Conservation (phyloP, 139 green algal genomes). For the Nannochloris sp. region DNA sequence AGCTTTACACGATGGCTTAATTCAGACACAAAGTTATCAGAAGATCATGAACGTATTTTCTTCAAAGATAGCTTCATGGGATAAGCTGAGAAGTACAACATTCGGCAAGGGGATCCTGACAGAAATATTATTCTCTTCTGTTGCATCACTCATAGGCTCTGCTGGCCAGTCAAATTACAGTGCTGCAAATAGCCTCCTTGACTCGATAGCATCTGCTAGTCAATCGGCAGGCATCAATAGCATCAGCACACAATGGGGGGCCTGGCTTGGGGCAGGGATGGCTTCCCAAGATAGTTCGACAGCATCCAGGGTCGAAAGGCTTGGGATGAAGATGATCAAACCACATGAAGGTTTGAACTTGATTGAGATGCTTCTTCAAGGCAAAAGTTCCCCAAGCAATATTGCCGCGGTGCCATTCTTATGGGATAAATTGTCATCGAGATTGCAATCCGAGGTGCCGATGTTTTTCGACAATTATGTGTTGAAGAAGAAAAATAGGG, state of each 20-base stretch:
- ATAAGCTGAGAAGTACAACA: neutral
- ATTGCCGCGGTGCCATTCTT: conserved; percentile 28
- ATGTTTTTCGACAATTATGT: conserved; percentile 14
- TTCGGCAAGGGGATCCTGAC: neutral
- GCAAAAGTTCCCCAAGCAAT: neutral
- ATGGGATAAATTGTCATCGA: conserved; percentile 17
- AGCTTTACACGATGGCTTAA: neutral
- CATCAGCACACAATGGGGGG: conserved; percentile 39
- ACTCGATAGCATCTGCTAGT: conserved; percentile 13
- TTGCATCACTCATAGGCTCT: conserved; percentile 41
- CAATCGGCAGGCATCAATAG: conserved; percentile 1
- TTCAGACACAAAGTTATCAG: neutral
- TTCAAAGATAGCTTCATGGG: neutral
- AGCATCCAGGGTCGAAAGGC: conserved; percentile 48
- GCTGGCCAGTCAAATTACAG: conserved; percentile 45
- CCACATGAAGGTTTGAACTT: conserved; percentile 42
- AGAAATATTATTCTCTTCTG: conserved; percentile 45
- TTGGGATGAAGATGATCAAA: conserved; percentile 51
- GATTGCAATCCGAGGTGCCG: conserved; percentile 11
- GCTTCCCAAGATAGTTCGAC: conserved; percentile 34
- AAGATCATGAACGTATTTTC: neutral
- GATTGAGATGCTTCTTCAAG: conserved; percentile 19
- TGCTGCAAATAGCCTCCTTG: conserved; percentile 42
- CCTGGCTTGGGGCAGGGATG: conserved; percentile 45
- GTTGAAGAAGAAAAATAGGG: neutral